phyloP scores from a whole-genome alignment of 2,329 filamentous ascomycete genomes.

The Cadophora sp. region DNA sequence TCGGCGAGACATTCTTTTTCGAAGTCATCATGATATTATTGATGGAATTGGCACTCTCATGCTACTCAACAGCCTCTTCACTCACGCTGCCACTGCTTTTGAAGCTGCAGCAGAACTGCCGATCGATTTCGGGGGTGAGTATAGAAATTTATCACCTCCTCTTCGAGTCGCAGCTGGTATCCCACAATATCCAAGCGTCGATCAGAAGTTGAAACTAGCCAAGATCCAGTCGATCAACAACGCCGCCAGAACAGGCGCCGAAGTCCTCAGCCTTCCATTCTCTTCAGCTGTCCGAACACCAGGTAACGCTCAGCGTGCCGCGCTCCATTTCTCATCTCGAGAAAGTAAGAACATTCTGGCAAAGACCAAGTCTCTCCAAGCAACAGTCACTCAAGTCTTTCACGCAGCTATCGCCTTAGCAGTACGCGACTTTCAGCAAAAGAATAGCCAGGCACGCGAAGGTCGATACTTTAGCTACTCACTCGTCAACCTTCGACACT shows the following conservation, averaged over 20 bases:
- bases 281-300: not conserved
- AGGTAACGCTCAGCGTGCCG: not conserved
- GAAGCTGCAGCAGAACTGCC: constrained; percentile 23
- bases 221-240: not conserved
- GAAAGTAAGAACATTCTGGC: constrained; percentile 10
- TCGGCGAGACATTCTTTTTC: constrained; percentile 38
- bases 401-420: constrained; percentile 6
- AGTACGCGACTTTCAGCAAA: constrained; percentile 9
- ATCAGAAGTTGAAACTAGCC: not conserved
- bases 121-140: constrained; percentile 29
- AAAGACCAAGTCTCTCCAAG: constrained; percentile 8
- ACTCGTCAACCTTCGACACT: constrained; percentile 17
- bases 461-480: constrained; percentile 21
- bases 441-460: not conserved
- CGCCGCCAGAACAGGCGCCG: not conserved
- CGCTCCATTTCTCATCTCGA: not conserved
- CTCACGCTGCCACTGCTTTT: constrained; percentile 38
- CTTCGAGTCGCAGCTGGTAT: constrained; percentile 15
- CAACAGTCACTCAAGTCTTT: constrained; percentile 16
- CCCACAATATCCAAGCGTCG: not conserved
- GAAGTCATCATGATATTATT: constrained; percentile 49
- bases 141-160: constrained; percentile 20
- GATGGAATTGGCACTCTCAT: constrained; percentile 49
- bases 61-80: constrained; percentile 44
- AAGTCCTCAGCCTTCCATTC: constrained; percentile 14